These are phyloP conservation scores for Backusella tarrabulga DNA, from an alignment of 192 early-diverging fungal genomes.

Conservation along the genomic window DNA sequence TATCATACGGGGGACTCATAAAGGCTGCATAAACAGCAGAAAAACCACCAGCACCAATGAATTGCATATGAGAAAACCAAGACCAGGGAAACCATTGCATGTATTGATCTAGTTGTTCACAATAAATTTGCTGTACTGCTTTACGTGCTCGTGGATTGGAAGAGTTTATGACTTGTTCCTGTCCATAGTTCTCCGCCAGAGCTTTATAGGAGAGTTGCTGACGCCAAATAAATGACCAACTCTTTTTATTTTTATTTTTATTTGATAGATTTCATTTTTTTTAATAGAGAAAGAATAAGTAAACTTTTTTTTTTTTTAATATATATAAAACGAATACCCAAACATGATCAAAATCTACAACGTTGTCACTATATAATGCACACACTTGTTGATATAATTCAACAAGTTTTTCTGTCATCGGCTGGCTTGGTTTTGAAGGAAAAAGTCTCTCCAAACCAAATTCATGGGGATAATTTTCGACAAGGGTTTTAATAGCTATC, in stretches of 20 bases:
- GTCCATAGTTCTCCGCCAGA: conserved; percentile 18
- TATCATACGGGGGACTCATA: conserved; percentile 31
- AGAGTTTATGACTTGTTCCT: conserved; percentile 21
- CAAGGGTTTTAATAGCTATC: conserved; percentile 12
- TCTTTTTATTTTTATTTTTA: conserved; percentile 17
- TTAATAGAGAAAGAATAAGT: conserved; percentile 1
- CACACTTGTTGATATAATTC: conserved; percentile 25
- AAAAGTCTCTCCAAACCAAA: conserved; percentile 31
- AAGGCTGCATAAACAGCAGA: conserved; percentile 38
- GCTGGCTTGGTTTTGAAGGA: neutral
- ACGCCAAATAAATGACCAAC: conserved; percentile 29
- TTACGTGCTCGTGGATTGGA: conserved; percentile 21
- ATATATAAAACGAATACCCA: conserved; percentile 24
- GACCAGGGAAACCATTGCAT: conserved; percentile 39
- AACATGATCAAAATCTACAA: conserved; percentile 28
- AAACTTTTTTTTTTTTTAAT: neutral
- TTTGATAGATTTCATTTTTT: neutral
- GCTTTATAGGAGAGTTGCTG: conserved; percentile 28
- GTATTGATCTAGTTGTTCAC: conserved; percentile 25
- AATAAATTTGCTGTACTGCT: conserved; percentile 25
- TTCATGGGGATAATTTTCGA: conserved; percentile 23
- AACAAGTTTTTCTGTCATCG: conserved; percentile 7
- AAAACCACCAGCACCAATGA: conserved; percentile 37
- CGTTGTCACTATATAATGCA: conserved; percentile 20
- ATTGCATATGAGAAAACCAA: conserved; percentile 36